Percentiles rank a stretch among this genome's conserved stretches.
phyloP scores from a whole-genome alignment of 257 asterid species.

The Rehmannia glutinosa region DNA sequence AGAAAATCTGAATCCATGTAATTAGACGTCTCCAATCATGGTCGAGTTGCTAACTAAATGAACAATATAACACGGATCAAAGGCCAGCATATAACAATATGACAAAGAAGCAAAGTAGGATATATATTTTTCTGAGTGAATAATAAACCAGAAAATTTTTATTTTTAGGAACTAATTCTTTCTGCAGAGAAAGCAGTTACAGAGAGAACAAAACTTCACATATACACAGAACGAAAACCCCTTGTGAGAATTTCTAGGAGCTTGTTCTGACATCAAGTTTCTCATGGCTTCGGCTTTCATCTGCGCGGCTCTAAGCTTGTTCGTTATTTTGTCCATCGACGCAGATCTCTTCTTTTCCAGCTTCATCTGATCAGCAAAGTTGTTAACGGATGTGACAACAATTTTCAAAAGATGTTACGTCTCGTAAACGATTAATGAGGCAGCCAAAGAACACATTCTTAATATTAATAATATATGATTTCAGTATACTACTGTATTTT shows the following conservation, averaged over 20 bases:
- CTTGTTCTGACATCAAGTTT: constrained; percentile 26
- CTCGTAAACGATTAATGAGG: background rate
- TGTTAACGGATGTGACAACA: too few relatives aligned
- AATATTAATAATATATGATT: too few relatives aligned
- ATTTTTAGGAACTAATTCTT: background rate
- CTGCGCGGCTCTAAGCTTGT: constrained; percentile 51
- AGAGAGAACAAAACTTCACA: constrained; percentile 30
- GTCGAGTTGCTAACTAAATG: too few relatives aligned
- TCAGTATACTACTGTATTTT: background rate
- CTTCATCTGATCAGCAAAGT: constrained; percentile 55
- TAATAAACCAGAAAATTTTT: background rate
- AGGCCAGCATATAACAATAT: background rate
- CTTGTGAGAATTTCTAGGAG: constrained; percentile 19
- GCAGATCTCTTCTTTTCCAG: constrained; percentile 67
- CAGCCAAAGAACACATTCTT: too few relatives aligned
- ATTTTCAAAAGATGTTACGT: background rate
- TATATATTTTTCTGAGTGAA: background rate
- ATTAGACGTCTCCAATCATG: too few relatives aligned
- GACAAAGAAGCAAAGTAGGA: background rate
- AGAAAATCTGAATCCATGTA: too few relatives aligned
- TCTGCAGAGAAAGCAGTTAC: constrained; percentile 37
- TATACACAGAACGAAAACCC: constrained; percentile 20
- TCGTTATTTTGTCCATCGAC: constrained; percentile 64
- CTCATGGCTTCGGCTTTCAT: constrained; percentile 63
- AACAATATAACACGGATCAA: background rate